These are phyloP conservation scores for Mycena polygramma DNA, from an alignment of 768 basidiomycete species.

Conservation along the genomic window DNA sequence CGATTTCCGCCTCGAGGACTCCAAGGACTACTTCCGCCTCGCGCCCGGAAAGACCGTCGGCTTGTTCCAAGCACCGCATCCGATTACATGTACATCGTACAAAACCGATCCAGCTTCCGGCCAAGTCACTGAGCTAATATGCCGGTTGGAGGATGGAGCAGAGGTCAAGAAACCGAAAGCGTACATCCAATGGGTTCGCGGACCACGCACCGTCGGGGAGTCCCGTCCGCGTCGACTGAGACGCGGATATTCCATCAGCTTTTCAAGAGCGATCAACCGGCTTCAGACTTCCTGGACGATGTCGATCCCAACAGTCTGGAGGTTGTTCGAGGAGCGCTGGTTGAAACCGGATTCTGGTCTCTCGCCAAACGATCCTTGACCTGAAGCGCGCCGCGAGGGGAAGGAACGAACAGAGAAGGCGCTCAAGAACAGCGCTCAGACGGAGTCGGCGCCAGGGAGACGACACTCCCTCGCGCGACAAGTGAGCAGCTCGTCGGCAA, in stretches of 20 bases:
- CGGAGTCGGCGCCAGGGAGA: slow-evolving; percentile 51
- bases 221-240: slow-evolving; percentile 89
- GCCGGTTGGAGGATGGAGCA: slow-evolving; percentile 80
- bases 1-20: slow-evolving; percentile 93
- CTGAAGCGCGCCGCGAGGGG: slow-evolving; percentile 77
- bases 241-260: slow-evolving; percentile 92
- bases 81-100: slow-evolving; percentile 94
- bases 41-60: slow-evolving; percentile 98
- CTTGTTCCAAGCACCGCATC: slow-evolving; percentile 91
- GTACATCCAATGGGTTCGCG: slow-evolving; percentile 97
- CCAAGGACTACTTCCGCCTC: slow-evolving; percentile 96
- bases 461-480: slow-evolving; percentile 79
- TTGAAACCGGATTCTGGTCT: slow-evolving; percentile 92
- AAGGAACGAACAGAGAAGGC: slow-evolving; percentile 73
- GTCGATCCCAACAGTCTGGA: slow-evolving; percentile 87
- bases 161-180: slow-evolving; percentile 86
- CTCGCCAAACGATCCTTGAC: slow-evolving; percentile 77
- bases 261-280: slow-evolving; percentile 95
- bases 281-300: slow-evolving; percentile 85
- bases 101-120: slow-evolving; percentile 81
- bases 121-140: slow-evolving; percentile 82
- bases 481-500: slow-evolving; percentile 87
- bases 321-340: slow-evolving; percentile 81
- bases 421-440: slow-evolving; percentile 57
- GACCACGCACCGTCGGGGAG: slow-evolving; percentile 83